These are phyloP conservation scores for Crotalaria pallida DNA, from an alignment of 306 rosid species.

Conservation along the genomic window DNA sequence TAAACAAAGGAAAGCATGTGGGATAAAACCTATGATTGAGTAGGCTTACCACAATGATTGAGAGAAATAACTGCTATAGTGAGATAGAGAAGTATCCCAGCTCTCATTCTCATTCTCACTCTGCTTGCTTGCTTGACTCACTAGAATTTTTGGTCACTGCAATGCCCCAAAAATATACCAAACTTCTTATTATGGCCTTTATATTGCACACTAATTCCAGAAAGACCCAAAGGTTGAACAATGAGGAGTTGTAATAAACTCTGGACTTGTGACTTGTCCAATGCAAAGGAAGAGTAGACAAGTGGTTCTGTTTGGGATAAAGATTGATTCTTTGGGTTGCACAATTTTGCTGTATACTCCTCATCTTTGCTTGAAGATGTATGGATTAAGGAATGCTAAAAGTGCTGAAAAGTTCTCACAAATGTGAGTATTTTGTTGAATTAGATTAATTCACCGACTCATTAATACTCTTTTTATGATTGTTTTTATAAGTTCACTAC, in stretches of 20 bases:
- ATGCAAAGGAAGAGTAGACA: conserved; percentile 26
- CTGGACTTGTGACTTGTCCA: conserved; percentile 27
- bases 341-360: conserved; percentile 39
- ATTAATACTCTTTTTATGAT: conserved; percentile 24
- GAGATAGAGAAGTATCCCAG: conserved; percentile 36
- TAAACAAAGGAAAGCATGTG: neutral
- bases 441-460: conserved; percentile 30
- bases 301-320: conserved; percentile 47
- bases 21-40: neutral
- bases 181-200: neutral
- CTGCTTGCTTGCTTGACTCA: conserved; percentile 43
- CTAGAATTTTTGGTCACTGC: conserved; percentile 11
- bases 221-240: conserved; percentile 26
- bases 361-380: conserved; percentile 46
- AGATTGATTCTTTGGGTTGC: conserved; percentile 67
- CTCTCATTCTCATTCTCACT: conserved; percentile 31
- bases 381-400: conserved; percentile 39
- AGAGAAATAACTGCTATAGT: conserved; percentile 39
- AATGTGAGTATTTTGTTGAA: conserved; percentile 44
- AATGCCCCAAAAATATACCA: neutral
- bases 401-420: conserved; percentile 23
- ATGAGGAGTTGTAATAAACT: conserved; percentile 13
- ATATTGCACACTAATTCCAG: conserved; percentile 13
- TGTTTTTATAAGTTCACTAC: conserved; percentile 14
- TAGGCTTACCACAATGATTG: conserved; percentile 58